Evolutionary conservation across 176 grass and related monocot species (phyloP), one percentile per base, ranked within the genome.

Genomic region (Oryza rufipogon): DNA sequence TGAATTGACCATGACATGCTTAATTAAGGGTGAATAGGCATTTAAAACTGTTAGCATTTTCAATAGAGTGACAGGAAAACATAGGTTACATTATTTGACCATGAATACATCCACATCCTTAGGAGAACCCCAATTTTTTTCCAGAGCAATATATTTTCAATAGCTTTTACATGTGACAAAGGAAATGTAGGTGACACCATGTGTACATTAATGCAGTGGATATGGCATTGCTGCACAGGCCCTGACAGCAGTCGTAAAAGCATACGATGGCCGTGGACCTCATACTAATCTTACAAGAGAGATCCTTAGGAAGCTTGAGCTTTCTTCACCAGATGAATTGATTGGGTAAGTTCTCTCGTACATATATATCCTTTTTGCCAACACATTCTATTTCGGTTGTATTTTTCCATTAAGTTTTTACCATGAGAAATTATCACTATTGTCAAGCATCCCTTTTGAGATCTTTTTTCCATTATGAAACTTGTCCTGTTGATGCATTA

Each of bases 151-250:
- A 11, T 25, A 26, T 64, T 64, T 64, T 26, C n/a, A 25, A 64
- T 64, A 26, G 11, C 12, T 9, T 71, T 88, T 83, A 79, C 65
- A 36, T 75, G 34, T 76, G 36, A 92, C 30, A 56, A 87, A 85
- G 83, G 73, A 74, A 80, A 25, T 32, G 13, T 88, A 88, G 84
- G 63, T 82, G 76, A 92, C 80, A 74, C 56, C 28, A 81, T 88
- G 49, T 98, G 60, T 80, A 69, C 85, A 85, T 85, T 92, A 87
- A 80, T 92, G 91, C 93, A 99, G 96, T 92, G 96, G 96, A 77
- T 94, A 96, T 94, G 96, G 96, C 80, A 99, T 99, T 92, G 96
- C 96, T 88, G 91, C 96, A 87, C 96, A 92, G 85, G 96, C 93
- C 80, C 66, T 99, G 81, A 99, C 96, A 74, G 93, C 96, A 33